phyloP scores from a whole-genome alignment of 2,329 filamentous ascomycete species.

The Colletotrichum endophyticum region DNA sequence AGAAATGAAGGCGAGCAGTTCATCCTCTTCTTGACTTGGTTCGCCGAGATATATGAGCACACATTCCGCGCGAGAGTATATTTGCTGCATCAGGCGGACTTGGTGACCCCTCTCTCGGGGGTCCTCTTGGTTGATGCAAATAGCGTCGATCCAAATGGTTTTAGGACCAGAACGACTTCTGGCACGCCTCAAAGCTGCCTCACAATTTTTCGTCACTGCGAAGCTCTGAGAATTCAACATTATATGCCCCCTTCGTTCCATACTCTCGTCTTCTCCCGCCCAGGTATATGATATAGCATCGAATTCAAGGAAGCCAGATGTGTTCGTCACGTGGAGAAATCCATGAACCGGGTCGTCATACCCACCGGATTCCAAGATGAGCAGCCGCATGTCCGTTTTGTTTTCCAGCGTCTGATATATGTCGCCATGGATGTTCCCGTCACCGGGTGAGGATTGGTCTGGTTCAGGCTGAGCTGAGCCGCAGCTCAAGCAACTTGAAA shows the following conservation, averaged over 20 bases:
- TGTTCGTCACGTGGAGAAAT: neutral
- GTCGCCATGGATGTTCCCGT: neutral
- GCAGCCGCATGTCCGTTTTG: neutral
- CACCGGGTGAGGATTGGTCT: fast-evolving
- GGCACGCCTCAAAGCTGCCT: neutral
- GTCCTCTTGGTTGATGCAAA: conserved; percentile 25
- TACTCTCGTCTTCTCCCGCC: conserved; percentile 25
- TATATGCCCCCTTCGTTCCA: neutral
- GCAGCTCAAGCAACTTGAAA: neutral
- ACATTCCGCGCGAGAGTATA: neutral
- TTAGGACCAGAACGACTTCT: neutral
- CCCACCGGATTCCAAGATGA: neutral
- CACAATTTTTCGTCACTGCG: neutral
- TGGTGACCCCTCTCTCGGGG: conserved; percentile 19
- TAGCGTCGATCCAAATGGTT: conserved; percentile 22
- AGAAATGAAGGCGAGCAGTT: neutral
- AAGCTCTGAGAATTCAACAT: neutral
- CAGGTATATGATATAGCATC: conserved; percentile 42
- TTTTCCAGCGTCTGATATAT: neutral
- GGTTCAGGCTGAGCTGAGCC: neutral
- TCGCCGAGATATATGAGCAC: conserved; percentile 14
- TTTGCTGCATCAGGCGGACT: conserved; percentile 20
- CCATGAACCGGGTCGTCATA: neutral
- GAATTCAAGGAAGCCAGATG: conserved; percentile 20
- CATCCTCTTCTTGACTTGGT: conserved; percentile 23